Percentiles rank a stretch among this genome's conserved stretches.
Evolutionary conservation across 345 rosid genomes (phyloP).

Genomic region (Theobroma cacao): DNA sequence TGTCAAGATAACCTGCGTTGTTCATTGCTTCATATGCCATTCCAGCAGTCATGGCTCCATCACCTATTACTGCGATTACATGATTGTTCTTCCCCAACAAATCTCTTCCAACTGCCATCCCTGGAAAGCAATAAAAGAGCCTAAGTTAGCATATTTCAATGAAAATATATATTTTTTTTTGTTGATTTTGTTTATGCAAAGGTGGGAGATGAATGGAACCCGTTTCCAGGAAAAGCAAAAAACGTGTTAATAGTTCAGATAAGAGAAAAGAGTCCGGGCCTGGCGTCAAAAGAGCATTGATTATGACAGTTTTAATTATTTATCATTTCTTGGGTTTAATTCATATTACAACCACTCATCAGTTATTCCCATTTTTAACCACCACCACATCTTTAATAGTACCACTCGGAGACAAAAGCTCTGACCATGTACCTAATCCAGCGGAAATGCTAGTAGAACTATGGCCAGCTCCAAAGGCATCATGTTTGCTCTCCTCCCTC

Average conservation of each 20-base stretch:
- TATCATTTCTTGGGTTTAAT: neutral
- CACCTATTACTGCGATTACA: slow-evolving; percentile 48
- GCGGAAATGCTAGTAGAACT: slow-evolving; percentile 63
- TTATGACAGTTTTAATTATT: neutral
- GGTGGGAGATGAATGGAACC: neutral
- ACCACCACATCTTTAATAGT: neutral
- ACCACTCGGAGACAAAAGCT: neutral
- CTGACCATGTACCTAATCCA: slow-evolving; percentile 32
- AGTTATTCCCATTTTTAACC: neutral
- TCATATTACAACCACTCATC: neutral
- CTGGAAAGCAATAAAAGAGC: slow-evolving; percentile 13
- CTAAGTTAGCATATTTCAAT: neutral
- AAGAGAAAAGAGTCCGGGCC: neutral
- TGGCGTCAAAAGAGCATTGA: neutral
- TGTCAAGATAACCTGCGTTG: slow-evolving; percentile 48
- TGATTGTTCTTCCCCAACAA: slow-evolving; percentile 41
- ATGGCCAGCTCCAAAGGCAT: slow-evolving; percentile 53
- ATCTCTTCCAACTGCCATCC: slow-evolving; percentile 57
- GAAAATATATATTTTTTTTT: neutral
- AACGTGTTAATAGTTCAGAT: neutral
- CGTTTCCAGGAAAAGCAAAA: neutral
- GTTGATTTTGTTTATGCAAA: neutral
- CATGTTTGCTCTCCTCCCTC: slow-evolving; percentile 46
- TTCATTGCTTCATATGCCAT: slow-evolving; percentile 56
- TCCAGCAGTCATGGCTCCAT: slow-evolving; percentile 59